phyloP scores from a whole-genome alignment of 768 basidiomycete genomes.

The Boletellus ananas region DNA sequence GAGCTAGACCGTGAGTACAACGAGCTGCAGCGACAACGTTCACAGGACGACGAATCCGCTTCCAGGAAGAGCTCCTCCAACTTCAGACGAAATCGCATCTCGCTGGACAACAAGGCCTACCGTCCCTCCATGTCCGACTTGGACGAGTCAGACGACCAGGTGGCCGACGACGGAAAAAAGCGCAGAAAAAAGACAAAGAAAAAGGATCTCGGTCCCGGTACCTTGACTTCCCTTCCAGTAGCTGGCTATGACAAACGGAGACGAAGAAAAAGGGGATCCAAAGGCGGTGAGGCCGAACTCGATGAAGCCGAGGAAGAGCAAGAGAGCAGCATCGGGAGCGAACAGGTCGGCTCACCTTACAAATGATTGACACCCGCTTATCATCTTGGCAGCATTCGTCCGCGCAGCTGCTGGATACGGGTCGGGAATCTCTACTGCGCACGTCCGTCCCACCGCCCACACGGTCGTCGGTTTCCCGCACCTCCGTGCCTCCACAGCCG shows the following conservation, averaged over 20 bases:
- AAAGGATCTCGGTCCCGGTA: conserved; percentile 50
- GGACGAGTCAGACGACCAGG: conserved; percentile 63
- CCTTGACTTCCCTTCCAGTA: conserved; percentile 63
- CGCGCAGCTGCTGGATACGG: conserved; percentile 31
- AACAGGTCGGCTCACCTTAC: conserved; percentile 37
- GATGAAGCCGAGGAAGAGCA: conserved; percentile 49
- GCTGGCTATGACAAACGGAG: conserved; percentile 60
- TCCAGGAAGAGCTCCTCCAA: conserved; percentile 32
- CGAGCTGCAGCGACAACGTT: conserved; percentile 27
- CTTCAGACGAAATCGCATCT: conserved; percentile 60
- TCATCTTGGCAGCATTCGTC: conserved; percentile 22
- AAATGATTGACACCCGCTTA: conserved; percentile 1
- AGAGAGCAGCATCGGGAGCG: conserved; percentile 35
- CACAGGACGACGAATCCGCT: conserved; percentile 22
- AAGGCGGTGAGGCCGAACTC: conserved; percentile 35
- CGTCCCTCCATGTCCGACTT: conserved; percentile 61
- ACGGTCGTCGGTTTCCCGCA: conserved; percentile 35
- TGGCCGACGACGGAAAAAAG: conserved; percentile 49
- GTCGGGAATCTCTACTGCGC: conserved; percentile 31
- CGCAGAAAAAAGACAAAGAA: conserved; percentile 50
- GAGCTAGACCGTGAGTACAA: conserved; percentile 69
- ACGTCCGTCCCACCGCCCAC: conserved; percentile 37
- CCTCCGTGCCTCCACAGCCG: conserved; percentile 42
- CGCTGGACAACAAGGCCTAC: conserved; percentile 79
- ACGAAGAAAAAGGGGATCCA: conserved; percentile 49